A percentile compares a stretch with the other conserved stretches of the same genome.
These are phyloP conservation scores for Lactarius psammicola DNA, from an alignment of 768 basidiomycete genomes.

Conservation along the genomic window DNA sequence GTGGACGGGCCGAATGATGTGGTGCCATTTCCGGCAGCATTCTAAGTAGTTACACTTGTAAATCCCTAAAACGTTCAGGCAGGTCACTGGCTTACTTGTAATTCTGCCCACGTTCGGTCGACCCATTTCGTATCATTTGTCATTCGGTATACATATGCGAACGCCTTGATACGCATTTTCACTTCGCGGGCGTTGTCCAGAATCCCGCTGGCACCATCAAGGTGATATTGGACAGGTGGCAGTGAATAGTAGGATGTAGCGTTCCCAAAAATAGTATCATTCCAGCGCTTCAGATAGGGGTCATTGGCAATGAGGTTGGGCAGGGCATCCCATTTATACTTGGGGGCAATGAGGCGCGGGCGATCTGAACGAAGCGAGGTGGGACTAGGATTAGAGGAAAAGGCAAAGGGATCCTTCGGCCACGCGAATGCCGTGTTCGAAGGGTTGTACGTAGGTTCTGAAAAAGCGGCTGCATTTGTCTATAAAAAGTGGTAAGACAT, in stretches of 20 bases:
- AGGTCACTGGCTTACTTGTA: constrained; percentile 56
- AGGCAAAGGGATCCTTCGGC: constrained; percentile 74
- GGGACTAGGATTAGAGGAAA: constrained; percentile 57
- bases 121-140: constrained; percentile 91
- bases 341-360: constrained; percentile 88
- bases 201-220: constrained; percentile 87
- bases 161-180: constrained; percentile 90
- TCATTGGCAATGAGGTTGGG: constrained; percentile 74
- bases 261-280: constrained; percentile 85
- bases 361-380: constrained; percentile 70
- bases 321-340: constrained; percentile 88
- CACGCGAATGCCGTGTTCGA: constrained; percentile 58
- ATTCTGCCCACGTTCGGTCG: constrained; percentile 79
- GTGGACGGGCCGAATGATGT: constrained; percentile 60
- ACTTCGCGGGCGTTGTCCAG: constrained; percentile 86
- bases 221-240: constrained; percentile 64
- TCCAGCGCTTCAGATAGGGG: constrained; percentile 87
- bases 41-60: constrained; percentile 41
- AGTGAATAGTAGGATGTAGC: constrained; percentile 69
- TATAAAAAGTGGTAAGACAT: constrained; percentile 32
- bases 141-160: constrained; percentile 86
- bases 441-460: constrained; percentile 65
- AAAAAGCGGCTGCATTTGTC: constrained; percentile 75
- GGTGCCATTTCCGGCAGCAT: constrained; percentile 70
- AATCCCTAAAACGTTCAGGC: constrained; percentile 2